Evolutionary conservation across 805 yeast genomes (phyloP).

Genomic region (Saccharomyces paradoxus): DNA sequence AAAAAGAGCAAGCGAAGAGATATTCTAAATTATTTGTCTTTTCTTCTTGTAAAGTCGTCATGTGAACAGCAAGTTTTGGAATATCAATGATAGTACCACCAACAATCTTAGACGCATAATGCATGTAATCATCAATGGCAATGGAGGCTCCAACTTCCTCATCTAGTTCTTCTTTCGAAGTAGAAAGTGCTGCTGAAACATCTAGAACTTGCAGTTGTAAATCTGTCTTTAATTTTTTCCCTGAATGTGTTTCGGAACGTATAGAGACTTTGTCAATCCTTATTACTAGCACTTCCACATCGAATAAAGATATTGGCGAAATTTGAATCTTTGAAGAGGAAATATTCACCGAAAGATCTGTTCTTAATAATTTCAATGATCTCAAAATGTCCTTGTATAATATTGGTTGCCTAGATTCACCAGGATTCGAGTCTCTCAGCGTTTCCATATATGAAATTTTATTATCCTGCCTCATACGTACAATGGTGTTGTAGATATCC

Average conservation of each 20-base stretch:
- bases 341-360: slow-evolving; percentile 57
- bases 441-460: slow-evolving; percentile 68
- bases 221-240: slow-evolving; percentile 39
- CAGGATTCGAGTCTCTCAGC: slow-evolving; percentile 46
- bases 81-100: slow-evolving; percentile 79
- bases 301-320: slow-evolving; percentile 76
- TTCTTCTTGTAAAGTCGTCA: slow-evolving; percentile 64
- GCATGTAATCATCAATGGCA: slow-evolving; percentile 47
- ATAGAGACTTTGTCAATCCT: slow-evolving; percentile 48
- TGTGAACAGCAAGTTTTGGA: slow-evolving; percentile 65
- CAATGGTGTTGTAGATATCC: slow-evolving; percentile 65
- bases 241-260: slow-evolving; percentile 37
- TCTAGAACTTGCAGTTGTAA: slow-evolving; percentile 55
- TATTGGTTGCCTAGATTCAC: slow-evolving; percentile 16
- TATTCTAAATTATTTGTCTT: slow-evolving; percentile 53
- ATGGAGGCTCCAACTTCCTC: slow-evolving; percentile 41
- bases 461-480: slow-evolving; percentile 67
- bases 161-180: slow-evolving; percentile 42
- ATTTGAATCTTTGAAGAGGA: slow-evolving; percentile 53
- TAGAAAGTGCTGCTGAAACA: slow-evolving; percentile 59
- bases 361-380: slow-evolving; percentile 39
- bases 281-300: slow-evolving; percentile 63
- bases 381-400: slow-evolving; percentile 27
- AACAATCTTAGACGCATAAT: slow-evolving; percentile 46
- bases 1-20: slow-evolving; percentile 63